Base-by-base conservation (phyloP, 169 alveolate genomes). In the Plasmodium knowlesi region DNA sequence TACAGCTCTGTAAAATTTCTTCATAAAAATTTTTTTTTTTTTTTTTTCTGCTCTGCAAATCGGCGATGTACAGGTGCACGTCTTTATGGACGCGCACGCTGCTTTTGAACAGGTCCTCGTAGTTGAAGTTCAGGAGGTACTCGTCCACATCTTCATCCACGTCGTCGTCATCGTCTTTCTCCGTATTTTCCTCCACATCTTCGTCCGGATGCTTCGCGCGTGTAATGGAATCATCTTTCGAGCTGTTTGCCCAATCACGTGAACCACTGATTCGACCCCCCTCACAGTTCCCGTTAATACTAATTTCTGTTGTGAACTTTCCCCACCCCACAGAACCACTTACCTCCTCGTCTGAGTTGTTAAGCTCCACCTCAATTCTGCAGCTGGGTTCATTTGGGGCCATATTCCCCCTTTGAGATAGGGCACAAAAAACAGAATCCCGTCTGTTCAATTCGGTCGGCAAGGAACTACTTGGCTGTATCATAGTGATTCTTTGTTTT, bases 1-100 rank as follows among this genome's bases (percentile, higher is more conserved):
- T 82, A 91, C 95, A 91, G 41, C 85, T 91, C 46, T 82, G 53
- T 91, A 91, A 72, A 81, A 91, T 91, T 19, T 91, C 92, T 22
- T 91, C 92, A 54, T 76, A 91, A 5, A 91, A 70, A 14, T 91
- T 91, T 82, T 70, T 71, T 81, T 91, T 91, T 81, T 91, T 91
- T 82, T 32, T 80, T 32, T 91, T 50, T 46, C 9, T 72, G 37
- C 72, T 70, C 74, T 91, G 82, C 76, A 91, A 39, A 0, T 91
- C 85, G 0, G 71, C 86, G 41, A 91, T 82, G 54, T 91, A 91
- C 61, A 71, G 16, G 41, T 41, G 70, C 12, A 91, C 95, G 61
- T 82, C 73, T 41, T 43, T 80, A 41, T 57, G 80, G 30, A 91
- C 84, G 28, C 25, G 25, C 12, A 91, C 86, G 14, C 39, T 82